These are phyloP conservation scores for Trichosporon ovoides DNA, from an alignment of 1,284 basidiomycete species.

Conservation along the genomic window DNA sequence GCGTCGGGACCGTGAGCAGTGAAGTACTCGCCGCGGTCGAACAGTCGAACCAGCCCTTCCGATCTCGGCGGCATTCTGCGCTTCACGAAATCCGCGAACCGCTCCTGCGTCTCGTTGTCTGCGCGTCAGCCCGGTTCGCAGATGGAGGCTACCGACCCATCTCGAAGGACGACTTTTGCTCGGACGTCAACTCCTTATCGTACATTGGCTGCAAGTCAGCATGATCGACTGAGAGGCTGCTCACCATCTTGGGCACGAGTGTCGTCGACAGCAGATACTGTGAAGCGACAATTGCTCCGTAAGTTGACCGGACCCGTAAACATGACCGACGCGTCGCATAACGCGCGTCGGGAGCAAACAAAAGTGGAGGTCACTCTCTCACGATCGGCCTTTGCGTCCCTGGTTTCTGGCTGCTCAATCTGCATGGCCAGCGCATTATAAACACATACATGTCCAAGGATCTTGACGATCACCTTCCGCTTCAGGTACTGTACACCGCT, in stretches of 20 bases:
- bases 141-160: slow-evolving; percentile 25
- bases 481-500: slow-evolving; percentile 4
- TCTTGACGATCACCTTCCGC: slow-evolving; percentile 3
- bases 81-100: slow-evolving; percentile 69
- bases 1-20: slow-evolving; percentile 86
- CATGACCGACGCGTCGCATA: slow-evolving; percentile 7
- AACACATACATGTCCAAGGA: slow-evolving; percentile 14
- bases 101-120: slow-evolving; percentile 62
- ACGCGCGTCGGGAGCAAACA: slow-evolving; percentile 19
- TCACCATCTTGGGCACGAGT: slow-evolving; percentile 14
- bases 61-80: slow-evolving; percentile 54
- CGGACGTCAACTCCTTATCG: slow-evolving; percentile 36
- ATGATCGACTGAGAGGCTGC: not conserved
- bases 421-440: not conserved
- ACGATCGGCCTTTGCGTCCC: not conserved
- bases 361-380: not conserved
- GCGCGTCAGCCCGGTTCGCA: slow-evolving; percentile 3
- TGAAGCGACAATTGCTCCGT: not conserved
- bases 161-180: slow-evolving; percentile 44
- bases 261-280: not conserved
- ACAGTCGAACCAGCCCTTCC: slow-evolving; percentile 67
- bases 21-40: slow-evolving; percentile 78
- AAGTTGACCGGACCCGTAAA: slow-evolving; percentile 5
- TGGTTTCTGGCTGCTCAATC: not conserved
- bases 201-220: slow-evolving; percentile 41